A percentile compares a stretch with the other conserved stretches of the same genome.
Conservation (phyloP, 768 basidiomycete species). For the Lentinula sp. region DNA sequence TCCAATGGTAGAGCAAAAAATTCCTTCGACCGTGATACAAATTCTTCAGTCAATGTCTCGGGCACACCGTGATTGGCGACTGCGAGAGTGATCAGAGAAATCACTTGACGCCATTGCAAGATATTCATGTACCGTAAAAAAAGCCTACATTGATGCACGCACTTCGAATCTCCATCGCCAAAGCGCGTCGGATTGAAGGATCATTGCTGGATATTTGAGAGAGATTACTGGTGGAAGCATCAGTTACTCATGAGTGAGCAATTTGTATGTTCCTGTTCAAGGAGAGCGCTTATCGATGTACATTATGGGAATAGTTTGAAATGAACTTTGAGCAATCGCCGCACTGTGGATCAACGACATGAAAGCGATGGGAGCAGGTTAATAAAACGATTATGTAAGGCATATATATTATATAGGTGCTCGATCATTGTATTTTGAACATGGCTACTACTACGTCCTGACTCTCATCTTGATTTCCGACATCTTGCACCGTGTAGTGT, state of each 20-base stretch:
- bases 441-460: constrained; percentile 62
- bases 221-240: constrained; percentile 34
- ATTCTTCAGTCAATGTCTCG: constrained; percentile 35
- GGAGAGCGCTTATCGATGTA: constrained; percentile 7
- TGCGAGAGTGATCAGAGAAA: constrained; percentile 20
- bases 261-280: background rate
- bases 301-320: constrained; percentile 31
- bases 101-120: background rate
- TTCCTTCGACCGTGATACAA: constrained; percentile 41
- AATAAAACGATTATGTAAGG: background rate
- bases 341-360: constrained; percentile 9
- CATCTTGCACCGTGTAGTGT: constrained; percentile 36
- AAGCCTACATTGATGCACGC: constrained; percentile 83
- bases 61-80: constrained; percentile 75
- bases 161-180: constrained; percentile 58
- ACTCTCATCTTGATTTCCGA: constrained; percentile 15
- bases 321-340: constrained; percentile 11
- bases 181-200: constrained; percentile 25
- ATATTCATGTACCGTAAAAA: constrained; percentile 56
- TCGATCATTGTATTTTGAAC: constrained; percentile 62
- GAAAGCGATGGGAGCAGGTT: background rate
- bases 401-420: background rate
- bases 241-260: constrained; percentile 26
- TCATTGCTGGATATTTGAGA: constrained; percentile 30
- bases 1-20: constrained; percentile 66